Conservation (phyloP, 805 yeast species). For the Saccharomycopsis malanga region DNA sequence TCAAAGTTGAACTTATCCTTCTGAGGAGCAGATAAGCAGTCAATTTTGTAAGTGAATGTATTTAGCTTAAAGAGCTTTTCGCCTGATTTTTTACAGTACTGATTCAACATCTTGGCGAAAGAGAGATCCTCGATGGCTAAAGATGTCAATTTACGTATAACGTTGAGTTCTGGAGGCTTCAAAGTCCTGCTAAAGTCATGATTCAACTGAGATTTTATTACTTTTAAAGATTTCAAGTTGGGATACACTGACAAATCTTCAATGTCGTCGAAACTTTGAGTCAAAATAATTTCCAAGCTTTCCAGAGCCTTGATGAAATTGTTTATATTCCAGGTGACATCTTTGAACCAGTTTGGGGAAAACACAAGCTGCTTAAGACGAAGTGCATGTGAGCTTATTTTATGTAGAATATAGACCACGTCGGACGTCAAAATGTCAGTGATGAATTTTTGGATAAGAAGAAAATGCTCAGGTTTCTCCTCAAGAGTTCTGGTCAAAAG, state of each 20-base stretch:
- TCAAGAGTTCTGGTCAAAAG: background rate
- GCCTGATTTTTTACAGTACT: background rate
- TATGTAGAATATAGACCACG: background rate
- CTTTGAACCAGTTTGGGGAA: slow-evolving; percentile 11
- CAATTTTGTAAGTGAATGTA: slow-evolving; percentile 18
- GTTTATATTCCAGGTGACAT: slow-evolving; percentile 9
- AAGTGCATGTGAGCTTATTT: background rate
- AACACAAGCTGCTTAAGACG: slow-evolving; percentile 6
- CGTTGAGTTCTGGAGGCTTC: background rate
- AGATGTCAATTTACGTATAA: slow-evolving; percentile 8
- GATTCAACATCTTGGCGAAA: slow-evolving; percentile 4
- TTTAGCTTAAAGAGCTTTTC: slow-evolving; percentile 3
- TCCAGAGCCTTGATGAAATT: slow-evolving; percentile 1
- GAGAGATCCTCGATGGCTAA: slow-evolving; percentile 17
- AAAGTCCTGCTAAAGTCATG: background rate
- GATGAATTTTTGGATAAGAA: background rate
- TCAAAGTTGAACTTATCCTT: slow-evolving; percentile 15
- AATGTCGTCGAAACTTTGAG: slow-evolving; percentile 11
- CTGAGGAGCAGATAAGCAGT: slow-evolving; percentile 11
- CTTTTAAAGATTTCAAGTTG: slow-evolving; percentile 5
- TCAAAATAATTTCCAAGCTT: slow-evolving; percentile 1
- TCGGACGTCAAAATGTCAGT: slow-evolving; percentile 3
- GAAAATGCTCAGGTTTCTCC: background rate
- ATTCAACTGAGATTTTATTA: slow-evolving; percentile 6
- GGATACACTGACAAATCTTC: slow-evolving; percentile 3